Evolutionary conservation across 2,329 filamentous ascomycete species (phyloP).

Genomic region (Lasiodiplodia theobromae): DNA sequence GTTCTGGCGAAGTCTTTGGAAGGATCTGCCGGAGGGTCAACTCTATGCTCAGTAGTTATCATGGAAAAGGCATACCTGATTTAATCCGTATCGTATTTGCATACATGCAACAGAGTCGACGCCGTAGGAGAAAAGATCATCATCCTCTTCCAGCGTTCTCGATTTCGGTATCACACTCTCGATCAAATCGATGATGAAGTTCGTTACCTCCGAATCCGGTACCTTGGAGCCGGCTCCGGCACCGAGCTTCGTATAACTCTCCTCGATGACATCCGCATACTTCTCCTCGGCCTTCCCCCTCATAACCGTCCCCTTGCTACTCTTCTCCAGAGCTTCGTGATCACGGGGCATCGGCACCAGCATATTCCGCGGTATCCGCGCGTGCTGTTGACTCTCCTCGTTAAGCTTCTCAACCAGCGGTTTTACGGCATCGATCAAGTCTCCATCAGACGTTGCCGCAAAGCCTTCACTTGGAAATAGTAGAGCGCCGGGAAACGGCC

Average conservation of each 20-base stretch:
- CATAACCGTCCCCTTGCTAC: slow-evolving; percentile 68
- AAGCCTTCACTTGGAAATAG: slow-evolving; percentile 55
- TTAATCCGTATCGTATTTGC: slow-evolving; percentile 55
- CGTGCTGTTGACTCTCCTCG: slow-evolving; percentile 56
- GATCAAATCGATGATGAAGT: slow-evolving; percentile 42
- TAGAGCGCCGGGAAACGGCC: slow-evolving; percentile 63
- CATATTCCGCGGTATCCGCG: slow-evolving; percentile 59
- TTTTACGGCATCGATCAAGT: slow-evolving; percentile 54
- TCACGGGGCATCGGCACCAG: slow-evolving; percentile 54
- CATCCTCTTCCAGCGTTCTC: slow-evolving; percentile 40
- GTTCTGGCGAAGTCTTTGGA: slow-evolving; percentile 40
- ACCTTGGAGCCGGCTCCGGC: slow-evolving; percentile 27
- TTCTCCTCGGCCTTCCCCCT: slow-evolving; percentile 59
- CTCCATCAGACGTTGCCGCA: slow-evolving; percentile 39
- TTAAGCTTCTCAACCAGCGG: slow-evolving; percentile 58
- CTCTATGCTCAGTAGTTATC: background rate
- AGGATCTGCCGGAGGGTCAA: slow-evolving; percentile 38
- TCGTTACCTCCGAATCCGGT: slow-evolving; percentile 44
- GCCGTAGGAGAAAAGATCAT: slow-evolving; percentile 65
- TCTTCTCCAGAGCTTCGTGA: slow-evolving; percentile 59
- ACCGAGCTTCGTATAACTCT: slow-evolving; percentile 51
- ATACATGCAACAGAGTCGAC: slow-evolving; percentile 67
- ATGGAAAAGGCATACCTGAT: background rate
- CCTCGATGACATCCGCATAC: slow-evolving; percentile 57
- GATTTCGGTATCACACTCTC: slow-evolving; percentile 33